Conservation (phyloP, 768 basidiomycete species). For the Tricholoma hemisulphureum region DNA sequence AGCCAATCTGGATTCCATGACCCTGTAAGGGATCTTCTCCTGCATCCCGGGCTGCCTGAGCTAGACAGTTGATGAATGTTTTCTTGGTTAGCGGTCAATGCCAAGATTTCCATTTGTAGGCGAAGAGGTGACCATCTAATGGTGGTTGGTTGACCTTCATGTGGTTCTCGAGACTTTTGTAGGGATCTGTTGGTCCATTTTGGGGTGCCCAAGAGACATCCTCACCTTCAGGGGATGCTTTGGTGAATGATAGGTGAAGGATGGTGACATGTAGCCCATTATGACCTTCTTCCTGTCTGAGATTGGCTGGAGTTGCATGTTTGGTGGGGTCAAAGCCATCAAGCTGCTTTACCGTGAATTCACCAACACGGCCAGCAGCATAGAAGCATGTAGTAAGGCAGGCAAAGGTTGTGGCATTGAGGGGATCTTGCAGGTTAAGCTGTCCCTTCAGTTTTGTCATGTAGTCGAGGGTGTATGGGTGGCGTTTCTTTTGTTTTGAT, state of each 20-base stretch:
- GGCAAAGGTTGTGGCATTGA: conserved; percentile 2
- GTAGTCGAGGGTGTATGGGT: neutral
- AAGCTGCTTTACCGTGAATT: conserved; percentile 17
- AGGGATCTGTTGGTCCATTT: conserved; percentile 11
- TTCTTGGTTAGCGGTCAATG: conserved; percentile 21
- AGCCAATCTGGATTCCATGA: conserved; percentile 27
- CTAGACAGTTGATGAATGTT: conserved; percentile 17
- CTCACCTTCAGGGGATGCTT: conserved; percentile 15
- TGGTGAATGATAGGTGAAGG: conserved; percentile 16
- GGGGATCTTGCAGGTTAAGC: neutral
- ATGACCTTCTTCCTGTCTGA: neutral
- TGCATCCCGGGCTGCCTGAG: conserved; percentile 3
- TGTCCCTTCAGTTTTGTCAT: neutral
- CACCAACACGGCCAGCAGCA: conserved; percentile 11
- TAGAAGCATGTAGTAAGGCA: conserved; percentile 22
- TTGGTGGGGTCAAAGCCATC: neutral
- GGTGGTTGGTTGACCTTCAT: conserved; percentile 11
- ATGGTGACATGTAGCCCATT: conserved; percentile 1
- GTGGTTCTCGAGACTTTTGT: conserved; percentile 5
- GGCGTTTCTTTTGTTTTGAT: neutral
- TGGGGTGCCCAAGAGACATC: conserved; percentile 14
- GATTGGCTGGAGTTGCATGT: conserved; percentile 2
- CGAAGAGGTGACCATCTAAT: conserved; percentile 6
- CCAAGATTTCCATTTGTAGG: neutral
- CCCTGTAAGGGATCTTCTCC: conserved; percentile 15